Evolutionary conservation across 164 flowering plant species (phyloP).

Genomic region (Chimonanthus salicifolius): DNA sequence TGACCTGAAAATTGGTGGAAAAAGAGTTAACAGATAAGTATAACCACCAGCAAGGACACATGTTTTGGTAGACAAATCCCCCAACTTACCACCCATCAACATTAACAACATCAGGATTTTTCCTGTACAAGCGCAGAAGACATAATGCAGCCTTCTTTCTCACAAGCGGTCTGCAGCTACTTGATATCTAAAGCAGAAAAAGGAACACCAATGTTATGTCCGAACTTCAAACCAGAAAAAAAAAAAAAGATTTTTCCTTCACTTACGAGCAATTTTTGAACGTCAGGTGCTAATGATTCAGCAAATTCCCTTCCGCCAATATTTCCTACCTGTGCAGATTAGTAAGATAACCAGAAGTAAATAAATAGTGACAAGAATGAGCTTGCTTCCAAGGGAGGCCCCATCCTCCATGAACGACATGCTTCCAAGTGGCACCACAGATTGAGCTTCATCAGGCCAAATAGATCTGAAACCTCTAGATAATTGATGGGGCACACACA

Average conservation of each 20-base stretch:
- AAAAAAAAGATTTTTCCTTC: neutral
- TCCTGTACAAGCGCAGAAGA: constrained; percentile 82
- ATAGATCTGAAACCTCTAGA: too few relatives aligned
- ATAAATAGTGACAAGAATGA: neutral
- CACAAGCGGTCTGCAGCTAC: constrained; percentile 97
- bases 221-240: neutral
- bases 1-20: constrained; percentile 50
- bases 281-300: constrained; percentile 98
- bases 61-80: neutral
- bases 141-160: constrained; percentile 97
- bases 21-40: constrained; percentile 1
- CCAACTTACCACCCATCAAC: constrained; percentile 88
- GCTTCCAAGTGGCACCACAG: too few relatives aligned
- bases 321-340: constrained; percentile 74
- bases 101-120: constrained; percentile 97
- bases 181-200: constrained; percentile 59
- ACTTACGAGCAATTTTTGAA: constrained; percentile 91
- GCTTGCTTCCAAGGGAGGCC: neutral
- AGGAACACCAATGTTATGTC: neutral
- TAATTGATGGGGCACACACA: too few relatives aligned
- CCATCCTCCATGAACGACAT: too few relatives aligned
- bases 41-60: neutral
- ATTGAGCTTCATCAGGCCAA: too few relatives aligned
- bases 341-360: constrained; percentile 3
- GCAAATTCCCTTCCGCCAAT: constrained; percentile 99